These are phyloP conservation scores for Pichia pseudocactophila DNA, from an alignment of 805 yeast species.

Conservation along the genomic window DNA sequence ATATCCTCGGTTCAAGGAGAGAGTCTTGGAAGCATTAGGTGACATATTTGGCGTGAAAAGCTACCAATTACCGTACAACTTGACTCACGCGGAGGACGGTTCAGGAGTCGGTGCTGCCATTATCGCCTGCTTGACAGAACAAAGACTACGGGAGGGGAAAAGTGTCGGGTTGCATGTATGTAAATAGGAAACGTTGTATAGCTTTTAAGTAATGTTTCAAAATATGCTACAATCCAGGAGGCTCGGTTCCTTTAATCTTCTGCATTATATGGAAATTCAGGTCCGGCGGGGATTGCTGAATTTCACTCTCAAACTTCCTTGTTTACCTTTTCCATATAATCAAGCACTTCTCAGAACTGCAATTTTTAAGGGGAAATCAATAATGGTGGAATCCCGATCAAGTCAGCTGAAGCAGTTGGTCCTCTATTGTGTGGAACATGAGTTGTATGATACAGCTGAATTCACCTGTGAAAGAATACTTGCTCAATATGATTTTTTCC, in stretches of 20 bases:
- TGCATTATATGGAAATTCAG: too few species aligned
- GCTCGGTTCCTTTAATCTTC: too few species aligned
- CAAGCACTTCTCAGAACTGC: too few species aligned
- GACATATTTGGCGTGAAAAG: slow-evolving; percentile 77
- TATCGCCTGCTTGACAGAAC: slow-evolving; percentile 88
- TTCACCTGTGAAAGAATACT: slow-evolving; percentile 77
- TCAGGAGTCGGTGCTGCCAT: slow-evolving; percentile 98
- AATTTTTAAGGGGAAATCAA: too few species aligned
- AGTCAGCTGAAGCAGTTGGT: slow-evolving; percentile 37
- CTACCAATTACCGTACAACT: slow-evolving; percentile 20
- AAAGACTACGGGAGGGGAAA: slow-evolving; percentile 59
- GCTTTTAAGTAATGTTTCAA: too few species aligned
- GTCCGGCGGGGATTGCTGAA: too few species aligned
- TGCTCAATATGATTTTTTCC: slow-evolving; percentile 33
- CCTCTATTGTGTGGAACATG: slow-evolving; percentile 66
- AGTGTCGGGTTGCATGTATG: slow-evolving; percentile 27
- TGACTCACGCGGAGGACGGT: slow-evolving; percentile 65
- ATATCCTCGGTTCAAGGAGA: slow-evolving; percentile 84
- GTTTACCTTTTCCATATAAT: too few species aligned
- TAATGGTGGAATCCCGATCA: background rate
- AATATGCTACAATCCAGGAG: too few species aligned
- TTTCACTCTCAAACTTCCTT: too few species aligned
- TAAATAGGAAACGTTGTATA: too few species aligned
- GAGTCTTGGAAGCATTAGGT: slow-evolving; percentile 81
- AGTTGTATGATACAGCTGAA: slow-evolving; percentile 65